Conservation (phyloP, 805 yeast species). For the Zygoascus flipseniorum region DNA sequence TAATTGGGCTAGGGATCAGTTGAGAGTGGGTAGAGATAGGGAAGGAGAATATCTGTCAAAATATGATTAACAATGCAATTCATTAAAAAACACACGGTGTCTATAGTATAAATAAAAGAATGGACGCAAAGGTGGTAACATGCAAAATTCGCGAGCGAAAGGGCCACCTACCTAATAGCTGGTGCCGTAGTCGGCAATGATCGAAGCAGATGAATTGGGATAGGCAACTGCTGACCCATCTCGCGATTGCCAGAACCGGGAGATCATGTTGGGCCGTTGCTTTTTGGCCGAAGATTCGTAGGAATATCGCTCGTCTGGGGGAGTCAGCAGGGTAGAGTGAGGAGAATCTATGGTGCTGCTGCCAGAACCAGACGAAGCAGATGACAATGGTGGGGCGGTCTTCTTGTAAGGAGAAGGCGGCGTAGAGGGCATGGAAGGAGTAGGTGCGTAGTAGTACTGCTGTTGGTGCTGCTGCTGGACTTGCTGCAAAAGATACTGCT, state of each 20-base stretch:
- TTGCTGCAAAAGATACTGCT: background rate
- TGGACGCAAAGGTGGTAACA: background rate
- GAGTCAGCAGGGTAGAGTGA: background rate
- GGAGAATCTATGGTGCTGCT: background rate
- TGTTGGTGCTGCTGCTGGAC: background rate
- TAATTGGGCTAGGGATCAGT: too few species aligned
- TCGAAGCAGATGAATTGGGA: background rate
- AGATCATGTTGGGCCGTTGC: background rate
- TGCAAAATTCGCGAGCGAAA: background rate
- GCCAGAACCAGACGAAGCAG: background rate
- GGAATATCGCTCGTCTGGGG: background rate
- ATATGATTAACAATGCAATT: background rate
- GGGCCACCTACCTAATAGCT: background rate
- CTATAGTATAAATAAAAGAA: background rate
- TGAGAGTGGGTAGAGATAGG: too few species aligned
- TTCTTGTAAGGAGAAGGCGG: slow-evolving; percentile 2
- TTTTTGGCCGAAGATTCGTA: background rate
- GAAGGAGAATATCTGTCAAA: too few species aligned
- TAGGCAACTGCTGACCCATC: background rate
- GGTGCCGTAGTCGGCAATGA: background rate
- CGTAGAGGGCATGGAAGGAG: background rate
- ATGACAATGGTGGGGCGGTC: background rate
- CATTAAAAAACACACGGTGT: background rate
- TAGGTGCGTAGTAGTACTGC: background rate
- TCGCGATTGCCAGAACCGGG: background rate